A percentile compares a stretch with the other conserved stretches of the same genome.
These are phyloP conservation scores for Pestalotiopsis sp. DNA, from an alignment of 2,329 filamentous ascomycete species.

Conservation along the genomic window DNA sequence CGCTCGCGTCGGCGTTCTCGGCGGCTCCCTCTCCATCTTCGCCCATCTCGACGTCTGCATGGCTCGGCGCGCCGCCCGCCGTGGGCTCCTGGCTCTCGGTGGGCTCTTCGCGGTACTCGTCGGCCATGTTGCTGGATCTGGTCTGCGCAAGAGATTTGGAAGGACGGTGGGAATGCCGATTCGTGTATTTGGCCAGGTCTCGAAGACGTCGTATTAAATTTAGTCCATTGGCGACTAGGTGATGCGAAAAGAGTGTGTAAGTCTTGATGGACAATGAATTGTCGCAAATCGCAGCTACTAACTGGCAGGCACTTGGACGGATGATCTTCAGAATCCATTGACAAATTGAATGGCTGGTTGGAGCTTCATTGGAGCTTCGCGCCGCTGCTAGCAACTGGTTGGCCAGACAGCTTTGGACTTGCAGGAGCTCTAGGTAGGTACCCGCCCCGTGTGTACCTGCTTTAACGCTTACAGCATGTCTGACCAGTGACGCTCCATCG, in stretches of 20 bases:
- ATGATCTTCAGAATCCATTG: neutral
- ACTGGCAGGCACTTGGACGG: too few species aligned
- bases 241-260: neutral
- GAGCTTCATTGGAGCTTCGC: neutral
- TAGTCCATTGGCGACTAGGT: neutral
- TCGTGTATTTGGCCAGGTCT: neutral
- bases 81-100: conserved; percentile 26
- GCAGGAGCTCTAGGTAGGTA: neutral
- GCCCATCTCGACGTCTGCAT: conserved; percentile 40
- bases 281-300: neutral
- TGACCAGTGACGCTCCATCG: too few species aligned
- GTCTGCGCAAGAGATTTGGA: neutral
- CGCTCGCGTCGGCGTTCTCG: conserved; percentile 25
- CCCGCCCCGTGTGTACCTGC: neutral
- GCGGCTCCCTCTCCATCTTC: conserved; percentile 35
- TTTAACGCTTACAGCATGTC: too few species aligned
- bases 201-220: neutral
- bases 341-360: neutral
- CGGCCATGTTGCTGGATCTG: conserved; percentile 24
- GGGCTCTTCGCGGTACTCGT: conserved; percentile 30
- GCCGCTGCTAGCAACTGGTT: neutral
- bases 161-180: neutral
- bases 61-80: conserved; percentile 33
- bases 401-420: neutral
- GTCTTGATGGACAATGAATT: neutral